Evolutionary conservation across 352 stramenopile genomes (phyloP), one percentile per base, ranked within the genome.

Genomic region (Globisporangium alternatum): DNA sequence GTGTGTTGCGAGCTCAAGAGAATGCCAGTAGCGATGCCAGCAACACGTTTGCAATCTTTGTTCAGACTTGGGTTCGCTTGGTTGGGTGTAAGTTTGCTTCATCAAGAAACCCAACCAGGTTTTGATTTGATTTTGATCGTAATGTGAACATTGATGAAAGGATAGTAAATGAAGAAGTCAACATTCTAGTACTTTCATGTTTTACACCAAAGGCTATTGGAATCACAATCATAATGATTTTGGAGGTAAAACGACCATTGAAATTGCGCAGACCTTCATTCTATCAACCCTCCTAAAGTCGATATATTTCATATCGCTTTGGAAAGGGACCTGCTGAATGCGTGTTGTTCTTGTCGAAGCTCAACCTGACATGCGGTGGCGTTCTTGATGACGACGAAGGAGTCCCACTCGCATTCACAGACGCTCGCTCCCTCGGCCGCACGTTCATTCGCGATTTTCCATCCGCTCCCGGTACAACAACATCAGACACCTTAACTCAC

Each of bases 401-500:
- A 25, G 28, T 56, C 49, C 49, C 30, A 57, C 28, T 37, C 25
- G 31, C 31, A 57, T 5, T 57, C 52, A 57, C 35, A 28, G 3
- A 30, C 25, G 49, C 19, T 37, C 48, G 15, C 49, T 56, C 25
- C 48, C 22, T 35, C 22, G 22, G 2, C 48, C 3, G 48, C 48
- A 5, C 51, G 51, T 7, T 56, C 51, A 56, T 56, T 56, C 51
- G 51, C 51, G 51, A 56, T 28, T 28, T 28, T 22, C 25, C 49
- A 9, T 22, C 48, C 48, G 7, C 21, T 35, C 22, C 25, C 25
- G 15, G 31, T 28, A 13, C 19, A 56, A 1, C 49, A 39, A 37
- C 15, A 25, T 7, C 45, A 6, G 15, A 1, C 15, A 30, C 1
- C 49, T 28, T 28, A 28, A 25, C 3, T 33, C 6, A 8, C 13